Base-by-base conservation (phyloP, 1,284 basidiomycete species). In the Cystobasidiaceae sp. region DNA sequence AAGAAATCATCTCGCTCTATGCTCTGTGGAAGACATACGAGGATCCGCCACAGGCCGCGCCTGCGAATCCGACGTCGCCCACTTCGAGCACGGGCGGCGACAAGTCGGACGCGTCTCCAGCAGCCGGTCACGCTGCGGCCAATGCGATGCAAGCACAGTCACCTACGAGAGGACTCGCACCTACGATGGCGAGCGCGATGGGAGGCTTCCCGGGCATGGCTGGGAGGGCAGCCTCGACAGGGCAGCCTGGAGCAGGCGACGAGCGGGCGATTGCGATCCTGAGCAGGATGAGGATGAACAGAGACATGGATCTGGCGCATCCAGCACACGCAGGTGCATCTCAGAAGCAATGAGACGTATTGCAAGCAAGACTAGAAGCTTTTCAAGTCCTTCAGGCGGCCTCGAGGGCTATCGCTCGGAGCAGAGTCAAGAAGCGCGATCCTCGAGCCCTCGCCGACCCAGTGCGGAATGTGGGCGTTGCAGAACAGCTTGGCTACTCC, bases 1-100 rank as follows among this genome's bases (percentile, higher is more conserved):
- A 97, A 75, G 89, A 96, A 77, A 90, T 97, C 71, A 82, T 97
- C 57, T 83, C 86, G 3, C 77, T 91, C n/a, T 97, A 96, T 74
- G 83, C 86, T 5, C 80, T 93, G 0, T 94, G 91, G 90, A 86
- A 89, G 59, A 79, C 83, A 11, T 89, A 93, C 74, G 83, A 82
- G 66, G 56, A 64, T 23, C 48, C 57, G 25, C 46, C 63, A 7
- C n/a, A 19, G 5, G 39, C 54, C 17, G 8, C 63, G n/a, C 28
- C 17, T 23, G 19, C 62, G 3, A 21, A 21, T 5, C 21, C 30
- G n/a, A 11, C 45, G 45, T 13, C 11, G 8, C 21, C 21, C 13
- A 23, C n/a, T n/a, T n/a, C 45, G 11, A 48, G 45, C 13, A 13
- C 11, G 11, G 45, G 37, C n/a, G n/a, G 9, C 11, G 45, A 8